Conservation (phyloP, 202 grass and related monocot species). For the Digitaria exilis region DNA sequence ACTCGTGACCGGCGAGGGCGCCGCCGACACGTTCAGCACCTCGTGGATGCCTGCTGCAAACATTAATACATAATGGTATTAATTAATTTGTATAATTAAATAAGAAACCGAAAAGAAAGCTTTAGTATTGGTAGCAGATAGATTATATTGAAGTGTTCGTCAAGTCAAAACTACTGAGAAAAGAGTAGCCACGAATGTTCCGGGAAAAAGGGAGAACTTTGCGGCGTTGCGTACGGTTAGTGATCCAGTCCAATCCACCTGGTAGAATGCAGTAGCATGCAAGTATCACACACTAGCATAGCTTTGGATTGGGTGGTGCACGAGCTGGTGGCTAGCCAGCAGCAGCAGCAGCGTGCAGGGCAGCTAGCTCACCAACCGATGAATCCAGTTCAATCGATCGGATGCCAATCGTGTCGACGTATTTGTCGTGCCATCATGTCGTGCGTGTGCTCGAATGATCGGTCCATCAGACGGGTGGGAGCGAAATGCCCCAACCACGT, state of each 20-base stretch:
- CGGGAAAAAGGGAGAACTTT: not conserved
- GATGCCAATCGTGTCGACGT: not conserved
- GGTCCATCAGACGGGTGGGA: slow-evolving; percentile 13
- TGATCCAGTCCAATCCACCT: slow-evolving; percentile 14
- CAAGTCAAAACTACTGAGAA: slow-evolving; percentile 25
- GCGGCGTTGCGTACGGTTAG: slow-evolving; percentile 24
- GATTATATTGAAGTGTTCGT: not conserved
- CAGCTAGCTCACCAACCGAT: slow-evolving; percentile 38
- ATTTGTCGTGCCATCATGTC: not conserved
- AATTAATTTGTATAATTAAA: too few species aligned
- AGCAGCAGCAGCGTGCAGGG: not conserved
- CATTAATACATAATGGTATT: not conserved
- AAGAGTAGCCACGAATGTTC: not conserved
- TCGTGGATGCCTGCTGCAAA: slow-evolving; percentile 62
- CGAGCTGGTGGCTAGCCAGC: slow-evolving; percentile 14
- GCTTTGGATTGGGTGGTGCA: slow-evolving; percentile 1
- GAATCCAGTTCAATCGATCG: slow-evolving; percentile 24
- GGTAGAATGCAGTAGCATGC: slow-evolving; percentile 52
- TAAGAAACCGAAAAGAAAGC: too few species aligned
- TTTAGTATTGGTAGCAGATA: too few species aligned
- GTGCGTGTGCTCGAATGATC: too few species aligned
- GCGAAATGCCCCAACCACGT: slow-evolving; percentile 29
- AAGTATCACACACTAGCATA: slow-evolving; percentile 39
- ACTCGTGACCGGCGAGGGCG: not conserved
- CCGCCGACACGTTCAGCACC: slow-evolving; percentile 55